phyloP scores from a whole-genome alignment of 169 alveolate genomes.

The Ichthyophthirius multifiliis region DNA sequence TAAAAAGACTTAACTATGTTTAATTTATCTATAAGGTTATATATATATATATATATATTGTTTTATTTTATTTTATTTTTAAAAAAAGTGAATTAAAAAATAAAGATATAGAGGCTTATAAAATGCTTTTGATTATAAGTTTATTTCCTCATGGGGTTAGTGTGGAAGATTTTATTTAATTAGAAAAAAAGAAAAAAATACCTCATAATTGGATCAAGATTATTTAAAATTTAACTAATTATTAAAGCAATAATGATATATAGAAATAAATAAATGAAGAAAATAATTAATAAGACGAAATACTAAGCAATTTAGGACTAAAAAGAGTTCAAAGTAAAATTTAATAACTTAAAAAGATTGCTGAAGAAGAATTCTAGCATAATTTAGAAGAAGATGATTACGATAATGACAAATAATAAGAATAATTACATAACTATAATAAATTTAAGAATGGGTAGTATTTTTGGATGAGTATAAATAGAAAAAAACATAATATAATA shows the following conservation, averaged over 20 bases:
- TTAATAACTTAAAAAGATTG: neutral
- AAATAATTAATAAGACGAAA: neutral
- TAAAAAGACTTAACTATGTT: neutral
- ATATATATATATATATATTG: neutral
- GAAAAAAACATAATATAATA: neutral
- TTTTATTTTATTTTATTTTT: neutral
- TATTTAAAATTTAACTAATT: neutral
- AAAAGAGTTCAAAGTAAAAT: neutral
- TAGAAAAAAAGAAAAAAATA: neutral
- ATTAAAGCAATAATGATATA: too few species aligned
- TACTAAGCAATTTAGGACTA: neutral
- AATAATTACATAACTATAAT: neutral
- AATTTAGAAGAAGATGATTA: slow-evolving; percentile 1
- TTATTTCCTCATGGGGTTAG: slow-evolving; percentile 7
- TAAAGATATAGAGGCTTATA: neutral
- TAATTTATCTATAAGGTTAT: neutral
- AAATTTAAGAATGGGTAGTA: neutral
- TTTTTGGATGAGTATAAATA: neutral
- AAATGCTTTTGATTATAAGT: neutral
- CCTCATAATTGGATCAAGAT: neutral
- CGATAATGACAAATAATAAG: neutral
- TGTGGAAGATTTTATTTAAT: neutral
- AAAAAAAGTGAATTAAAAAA: neutral
- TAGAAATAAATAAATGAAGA: neutral
- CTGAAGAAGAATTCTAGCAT: too few species aligned